These are phyloP conservation scores for Fusarium camptoceras DNA, from an alignment of 2,329 filamentous ascomycete species.

Conservation along the genomic window DNA sequence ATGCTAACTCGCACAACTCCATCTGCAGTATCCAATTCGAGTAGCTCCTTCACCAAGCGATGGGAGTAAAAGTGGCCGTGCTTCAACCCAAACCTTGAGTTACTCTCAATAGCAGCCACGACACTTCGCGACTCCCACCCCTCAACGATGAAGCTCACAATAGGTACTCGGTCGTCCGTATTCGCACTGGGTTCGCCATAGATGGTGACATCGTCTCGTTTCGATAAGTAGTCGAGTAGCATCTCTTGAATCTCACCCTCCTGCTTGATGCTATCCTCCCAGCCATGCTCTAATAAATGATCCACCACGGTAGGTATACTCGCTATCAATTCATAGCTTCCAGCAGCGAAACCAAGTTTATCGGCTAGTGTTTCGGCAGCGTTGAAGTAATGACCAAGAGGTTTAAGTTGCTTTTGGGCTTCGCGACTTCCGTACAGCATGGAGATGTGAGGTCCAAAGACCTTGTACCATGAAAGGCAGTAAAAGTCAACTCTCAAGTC, in stretches of 20 bases:
- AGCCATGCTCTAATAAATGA: constrained; percentile 66
- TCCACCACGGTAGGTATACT: constrained; percentile 69
- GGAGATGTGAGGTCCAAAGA: constrained; percentile 81
- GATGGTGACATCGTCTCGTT: constrained; percentile 65
- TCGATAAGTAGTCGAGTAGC: constrained; percentile 69
- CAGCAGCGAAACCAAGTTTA: constrained; percentile 75
- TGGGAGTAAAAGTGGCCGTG: constrained; percentile 78
- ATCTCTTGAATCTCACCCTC: constrained; percentile 70
- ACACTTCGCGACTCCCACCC: constrained; percentile 67
- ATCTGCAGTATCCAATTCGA: constrained; percentile 66
- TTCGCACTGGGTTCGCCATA: constrained; percentile 66
- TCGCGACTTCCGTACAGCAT: constrained; percentile 73
- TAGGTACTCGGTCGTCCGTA: constrained; percentile 66
- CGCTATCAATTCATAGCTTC: constrained; percentile 77
- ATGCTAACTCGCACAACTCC: constrained; percentile 77
- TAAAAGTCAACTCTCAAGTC: constrained; percentile 80
- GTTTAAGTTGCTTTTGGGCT: constrained; percentile 67
- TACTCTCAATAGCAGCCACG: constrained; percentile 71
- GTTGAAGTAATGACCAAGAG: constrained; percentile 77
- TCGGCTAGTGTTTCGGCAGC: constrained; percentile 67
- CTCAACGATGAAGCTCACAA: constrained; percentile 73
- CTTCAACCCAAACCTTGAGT: constrained; percentile 70
- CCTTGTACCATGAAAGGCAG: constrained; percentile 85
- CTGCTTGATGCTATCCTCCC: constrained; percentile 66
- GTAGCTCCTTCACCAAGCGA: constrained; percentile 68